Evolutionary conservation across 306 rosid genomes (phyloP), one percentile per base, ranked within the genome.

Genomic region (Rubus parviflorus): DNA sequence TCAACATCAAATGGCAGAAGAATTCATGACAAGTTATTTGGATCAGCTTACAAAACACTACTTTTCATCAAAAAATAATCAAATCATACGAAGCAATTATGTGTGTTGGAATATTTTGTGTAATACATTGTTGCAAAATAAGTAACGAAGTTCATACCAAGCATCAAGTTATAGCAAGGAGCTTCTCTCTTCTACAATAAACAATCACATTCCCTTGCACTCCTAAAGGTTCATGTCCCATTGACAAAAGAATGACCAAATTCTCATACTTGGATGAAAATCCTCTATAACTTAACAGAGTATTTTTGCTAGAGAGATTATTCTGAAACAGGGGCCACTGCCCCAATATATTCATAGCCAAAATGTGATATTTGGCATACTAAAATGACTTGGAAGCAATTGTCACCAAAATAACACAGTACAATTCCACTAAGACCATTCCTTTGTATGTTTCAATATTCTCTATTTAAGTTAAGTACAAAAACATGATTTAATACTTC

Each of bases 1-100:
- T 62, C 40, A 83, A 23, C 9, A n/a, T 17, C 30, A 57, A 77
- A 9, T 30, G 19, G 60, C 9, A 74, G 52, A 69, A 9, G 20
- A 69, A 49, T 22, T 38, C 38, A 49, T 12, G 22, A 11, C 4
- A 19, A 47, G 35, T 37, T 25, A 53, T 53, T 46, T 40, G 8
- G 42, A 48, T 12, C 63, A 67, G 58, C 67, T n/a, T 23, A 41
- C 30, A 57, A 69, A 23, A 64, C 23, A 16, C 64, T 8, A 51
- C n/a, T 40, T 72, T 41, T 45, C 5, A 12, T 57, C 15, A 11
- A 57, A 57, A 20, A 3, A 20, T 19, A 35, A 15, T 54, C n/a
- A n/a, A n/a, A n/a, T 56, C 40, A 53, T 72, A 45, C 40, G 64
- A 25, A 30, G 6, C 17, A 62, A 35, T 62, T n/a, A n/a, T n/a